Evolutionary conservation across 768 basidiomycete genomes (phyloP).

Genomic region (Pisolithus sp.): DNA sequence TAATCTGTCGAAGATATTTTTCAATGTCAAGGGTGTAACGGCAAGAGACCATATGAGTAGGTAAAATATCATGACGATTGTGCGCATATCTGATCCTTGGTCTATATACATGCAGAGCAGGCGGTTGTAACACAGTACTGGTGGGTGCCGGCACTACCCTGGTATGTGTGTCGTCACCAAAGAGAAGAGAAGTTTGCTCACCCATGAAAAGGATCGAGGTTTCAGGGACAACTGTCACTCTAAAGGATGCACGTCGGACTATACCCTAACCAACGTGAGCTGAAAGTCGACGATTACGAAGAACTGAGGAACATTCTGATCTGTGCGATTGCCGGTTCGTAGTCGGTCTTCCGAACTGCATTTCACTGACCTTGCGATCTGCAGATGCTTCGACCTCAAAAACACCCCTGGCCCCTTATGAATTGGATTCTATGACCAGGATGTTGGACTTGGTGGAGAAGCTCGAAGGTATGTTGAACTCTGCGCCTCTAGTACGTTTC

Average conservation of each 20-base stretch:
- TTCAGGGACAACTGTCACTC: not conserved
- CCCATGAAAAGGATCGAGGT: not conserved
- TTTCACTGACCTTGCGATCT: too few species aligned
- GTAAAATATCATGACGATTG: conserved; percentile 3
- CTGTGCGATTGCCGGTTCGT: conserved; percentile 17
- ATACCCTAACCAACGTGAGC: not conserved
- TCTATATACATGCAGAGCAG: conserved; percentile 8
- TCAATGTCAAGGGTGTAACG: conserved; percentile 33
- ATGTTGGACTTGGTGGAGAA: conserved; percentile 6
- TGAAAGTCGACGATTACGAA: not conserved
- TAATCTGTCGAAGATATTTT: conserved; percentile 26
- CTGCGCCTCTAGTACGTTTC: too few species aligned
- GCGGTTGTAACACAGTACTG: conserved; percentile 18
- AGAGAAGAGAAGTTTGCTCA: not conserved
- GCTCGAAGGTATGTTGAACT: not conserved
- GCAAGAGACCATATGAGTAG: conserved; percentile 36
- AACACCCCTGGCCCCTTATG: conserved; percentile 5
- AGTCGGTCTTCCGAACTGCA: not conserved
- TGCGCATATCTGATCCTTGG: not conserved
- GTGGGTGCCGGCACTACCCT: conserved; percentile 4
- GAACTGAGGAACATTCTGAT: conserved; percentile 1
- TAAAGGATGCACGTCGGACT: conserved; percentile 6
- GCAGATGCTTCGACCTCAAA: conserved; percentile 4
- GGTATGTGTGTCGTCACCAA: not conserved
- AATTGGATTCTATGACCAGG: conserved; percentile 1